A percentile compares a stretch with the other conserved stretches of the same genome.
Evolutionary conservation across 768 basidiomycete genomes (phyloP).

Genomic region (Flagelloscypha sp.): DNA sequence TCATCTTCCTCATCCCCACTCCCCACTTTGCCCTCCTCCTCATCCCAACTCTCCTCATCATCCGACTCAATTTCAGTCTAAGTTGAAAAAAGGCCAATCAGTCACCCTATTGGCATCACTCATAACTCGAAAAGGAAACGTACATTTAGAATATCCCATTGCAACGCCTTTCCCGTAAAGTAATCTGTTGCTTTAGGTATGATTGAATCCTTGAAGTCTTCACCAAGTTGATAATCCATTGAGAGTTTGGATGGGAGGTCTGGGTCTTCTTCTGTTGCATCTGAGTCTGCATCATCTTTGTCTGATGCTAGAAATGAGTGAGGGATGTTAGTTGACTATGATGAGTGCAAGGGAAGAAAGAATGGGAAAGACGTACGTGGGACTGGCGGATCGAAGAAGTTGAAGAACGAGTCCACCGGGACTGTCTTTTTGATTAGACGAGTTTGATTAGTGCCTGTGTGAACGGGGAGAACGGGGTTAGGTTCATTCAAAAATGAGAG

Average conservation of each 20-base stretch:
- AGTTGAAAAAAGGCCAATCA: too few relatives aligned
- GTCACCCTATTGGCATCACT: conserved; percentile 43
- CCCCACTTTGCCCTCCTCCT: conserved; percentile 44
- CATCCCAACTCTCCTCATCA: conserved; percentile 39
- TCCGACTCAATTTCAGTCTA: conserved; percentile 32
- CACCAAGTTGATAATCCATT: conserved; percentile 96
- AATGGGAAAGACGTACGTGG: too few relatives aligned
- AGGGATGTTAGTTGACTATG: too few relatives aligned
- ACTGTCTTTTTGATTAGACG: conserved; percentile 79
- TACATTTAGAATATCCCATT: conserved; percentile 72
- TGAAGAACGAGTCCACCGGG: conserved; percentile 96
- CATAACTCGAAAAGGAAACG: too few relatives aligned
- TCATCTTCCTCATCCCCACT: too few relatives aligned
- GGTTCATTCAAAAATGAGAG: too few relatives aligned
- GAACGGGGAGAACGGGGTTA: too few relatives aligned
- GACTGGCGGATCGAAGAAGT: conserved; percentile 86
- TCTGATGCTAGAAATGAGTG: too few relatives aligned
- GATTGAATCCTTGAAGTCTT: conserved; percentile 91
- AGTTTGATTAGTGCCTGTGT: conserved; percentile 72
- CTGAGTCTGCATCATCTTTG: conserved; percentile 39
- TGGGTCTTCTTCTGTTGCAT: conserved; percentile 53
- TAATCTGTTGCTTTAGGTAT: conserved; percentile 94
- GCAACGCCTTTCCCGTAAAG: conserved; percentile 94
- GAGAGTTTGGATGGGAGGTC: conserved; percentile 77
- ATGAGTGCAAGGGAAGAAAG: too few relatives aligned